Conservation (phyloP, 768 basidiomycete genomes). For the Termitomyces sp. region DNA sequence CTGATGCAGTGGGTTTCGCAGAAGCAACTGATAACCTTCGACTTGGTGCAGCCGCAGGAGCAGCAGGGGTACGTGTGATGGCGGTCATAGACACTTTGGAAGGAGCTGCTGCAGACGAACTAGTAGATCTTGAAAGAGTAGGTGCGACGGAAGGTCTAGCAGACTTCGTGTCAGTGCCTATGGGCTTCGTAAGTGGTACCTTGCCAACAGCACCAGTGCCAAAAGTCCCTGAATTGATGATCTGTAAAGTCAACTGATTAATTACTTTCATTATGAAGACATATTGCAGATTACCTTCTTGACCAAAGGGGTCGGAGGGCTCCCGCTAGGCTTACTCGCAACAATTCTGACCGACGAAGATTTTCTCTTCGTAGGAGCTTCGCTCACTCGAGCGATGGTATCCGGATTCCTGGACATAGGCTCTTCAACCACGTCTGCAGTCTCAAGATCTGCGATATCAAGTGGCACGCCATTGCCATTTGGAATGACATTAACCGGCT, state of each 20-base stretch:
- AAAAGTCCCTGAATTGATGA: conserved; percentile 62
- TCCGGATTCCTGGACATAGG: conserved; percentile 12
- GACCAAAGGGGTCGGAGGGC: conserved; percentile 47
- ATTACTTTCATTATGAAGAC: not conserved
- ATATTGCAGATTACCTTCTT: conserved; percentile 52
- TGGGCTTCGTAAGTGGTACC: conserved; percentile 36
- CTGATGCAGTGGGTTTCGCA: conserved; percentile 26
- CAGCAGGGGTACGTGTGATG: conserved; percentile 22
- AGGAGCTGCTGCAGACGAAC: conserved; percentile 28
- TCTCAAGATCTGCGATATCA: conserved; percentile 12
- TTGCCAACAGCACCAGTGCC: conserved; percentile 47
- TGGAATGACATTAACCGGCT: conserved; percentile 11
- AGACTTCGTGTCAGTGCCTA: conserved; percentile 9
- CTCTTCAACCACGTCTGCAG: conserved; percentile 16
- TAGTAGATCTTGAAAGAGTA: conserved; percentile 30
- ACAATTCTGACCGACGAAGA: conserved; percentile 35
- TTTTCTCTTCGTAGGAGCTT: conserved; percentile 26
- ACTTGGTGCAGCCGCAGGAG: conserved; percentile 27
- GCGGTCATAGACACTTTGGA: conserved; percentile 32
- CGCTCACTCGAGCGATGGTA: conserved; percentile 20
- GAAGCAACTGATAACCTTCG: conserved; percentile 43
- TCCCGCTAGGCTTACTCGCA: conserved; percentile 39
- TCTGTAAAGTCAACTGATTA: conserved; percentile 27
- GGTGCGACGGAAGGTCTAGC: conserved; percentile 19
- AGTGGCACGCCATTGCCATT: conserved; percentile 5